Base-by-base conservation (phyloP, 371 early-diverging fungal species). In the Circinella minor region DNA sequence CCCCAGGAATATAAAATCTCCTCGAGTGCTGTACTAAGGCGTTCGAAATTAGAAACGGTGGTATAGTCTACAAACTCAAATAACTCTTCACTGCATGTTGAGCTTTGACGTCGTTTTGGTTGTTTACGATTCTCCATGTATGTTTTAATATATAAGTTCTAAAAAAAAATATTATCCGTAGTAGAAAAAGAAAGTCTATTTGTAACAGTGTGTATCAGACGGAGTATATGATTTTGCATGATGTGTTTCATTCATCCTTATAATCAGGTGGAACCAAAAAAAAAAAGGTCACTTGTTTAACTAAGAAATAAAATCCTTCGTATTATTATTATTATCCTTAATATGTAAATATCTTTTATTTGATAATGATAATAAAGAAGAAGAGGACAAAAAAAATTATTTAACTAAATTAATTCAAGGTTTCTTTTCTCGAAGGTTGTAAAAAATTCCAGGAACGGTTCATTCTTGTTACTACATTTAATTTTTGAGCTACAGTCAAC, bases 41-140 rank as follows among this genome's bases (percentile, higher is more conserved):
- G 78, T 66, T 91, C 92, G 75, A 88, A 86, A 43, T 86, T 77
- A 17, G 91, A 89, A 2, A 88, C 91, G 6, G 91, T 82, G 3
- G 91, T 91, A 71, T 88, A 91, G 75, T 92, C 92, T 8, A 92
- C 90, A 55, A 93, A 89, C 67, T 92, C 92, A 75, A 89, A 93
- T 61, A 83, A 79, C 46, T 90, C 91, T 63, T 80, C 80, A 60
- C 77, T 71, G 54, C 73, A 47, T 7, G 70, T 64, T 14, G 77
- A 74, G 66, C 68, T 77, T 55, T 73, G 69, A 38, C 77, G 63
- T 67, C 65, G 64, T 55, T 70, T 73, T 65, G 72, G 48, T 47
- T 63, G 39, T 43, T 17, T 37, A 18, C 38, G 57, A 57, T 34
- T 34, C 57, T 34, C 57, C 57, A 55, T 43, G 43, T 9, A 43